Evolutionary conservation across 208 protist genomes (phyloP).

Genomic region (Leishmania tropica): DNA sequence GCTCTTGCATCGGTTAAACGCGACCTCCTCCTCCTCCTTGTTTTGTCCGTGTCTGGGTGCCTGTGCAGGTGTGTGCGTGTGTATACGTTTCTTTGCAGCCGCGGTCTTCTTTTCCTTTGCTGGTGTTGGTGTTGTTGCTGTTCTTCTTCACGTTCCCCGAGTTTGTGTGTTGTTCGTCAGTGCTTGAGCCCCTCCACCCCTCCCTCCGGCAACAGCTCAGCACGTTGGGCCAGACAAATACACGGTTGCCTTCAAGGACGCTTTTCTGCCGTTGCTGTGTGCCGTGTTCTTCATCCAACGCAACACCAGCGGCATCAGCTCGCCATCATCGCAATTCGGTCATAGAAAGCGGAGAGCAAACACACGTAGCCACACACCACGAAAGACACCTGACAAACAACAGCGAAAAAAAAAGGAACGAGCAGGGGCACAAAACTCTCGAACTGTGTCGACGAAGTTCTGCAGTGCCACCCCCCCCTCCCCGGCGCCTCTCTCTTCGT

Average conservation of each 20-base stretch:
- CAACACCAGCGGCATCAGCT: not conserved
- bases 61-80: not conserved
- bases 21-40: not conserved
- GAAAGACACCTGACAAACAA: not conserved
- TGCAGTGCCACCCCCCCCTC: not conserved
- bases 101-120: not conserved
- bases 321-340: not conserved
- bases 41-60: not conserved
- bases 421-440: not conserved
- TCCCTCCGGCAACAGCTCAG: not conserved
- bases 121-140: not conserved
- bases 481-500: not conserved
- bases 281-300: not conserved
- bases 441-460: not conserved
- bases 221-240: not conserved
- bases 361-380: no score
- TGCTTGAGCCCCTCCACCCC: not conserved
- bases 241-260: not conserved
- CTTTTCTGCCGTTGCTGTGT: not conserved
- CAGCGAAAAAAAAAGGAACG: not conserved
- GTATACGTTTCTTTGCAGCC: not conserved
- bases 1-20: no score
- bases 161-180: not conserved
- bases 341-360: not conserved
- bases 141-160: not conserved